Evolutionary conservation across 208 protist species (phyloP), one percentile per base, ranked within the genome.

Genomic region (Trypanosoma congolense): DNA sequence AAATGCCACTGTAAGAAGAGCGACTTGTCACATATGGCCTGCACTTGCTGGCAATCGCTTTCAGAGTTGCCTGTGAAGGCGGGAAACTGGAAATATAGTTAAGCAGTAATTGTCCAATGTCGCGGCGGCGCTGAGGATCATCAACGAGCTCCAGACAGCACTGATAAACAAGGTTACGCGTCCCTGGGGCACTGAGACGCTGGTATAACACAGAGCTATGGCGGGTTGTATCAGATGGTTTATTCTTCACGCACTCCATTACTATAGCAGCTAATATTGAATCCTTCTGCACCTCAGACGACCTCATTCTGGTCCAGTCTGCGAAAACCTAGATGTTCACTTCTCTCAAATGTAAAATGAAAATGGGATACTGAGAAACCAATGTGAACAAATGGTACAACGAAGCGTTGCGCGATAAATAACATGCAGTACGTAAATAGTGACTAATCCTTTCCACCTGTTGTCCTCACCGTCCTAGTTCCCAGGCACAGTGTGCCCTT

Each of bases 21-120:
- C 62, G 44, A 61, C 48, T 57, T 22, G 53, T 21, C 3, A 29
- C 47, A 38, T 61, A 56, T 5, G 47, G 28, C 25, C 22, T 61
- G 35, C 62, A 69, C 31, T 69, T 69, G 18, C 55, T 51, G 19
- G 46, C 52, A 21, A 92, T 80, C 18, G 12, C 56, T 16, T 56
- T 30, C 0, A 87, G 70, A 3, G 65, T 82, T 18, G 68, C 26
- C 40, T 66, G 56, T 9, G 78, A 88, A 0, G 84, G 80, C 8
- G 80, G 84, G 46, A 92, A 89, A 45, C 77, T 80, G 21, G 72
- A 73, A 36, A 89, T 61, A 53, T 73, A 79, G 51, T 74, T 71
- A 19, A 83, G 55, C 36, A 92, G 58, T n/a, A 92, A 65, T 52
- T 77, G 64, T 38, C 77, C 76, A 40, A 92, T 67, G 42, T 64